Evolutionary conservation across 371 early-diverging fungal genomes (phyloP).

Genomic region (Mortierella sp.): DNA sequence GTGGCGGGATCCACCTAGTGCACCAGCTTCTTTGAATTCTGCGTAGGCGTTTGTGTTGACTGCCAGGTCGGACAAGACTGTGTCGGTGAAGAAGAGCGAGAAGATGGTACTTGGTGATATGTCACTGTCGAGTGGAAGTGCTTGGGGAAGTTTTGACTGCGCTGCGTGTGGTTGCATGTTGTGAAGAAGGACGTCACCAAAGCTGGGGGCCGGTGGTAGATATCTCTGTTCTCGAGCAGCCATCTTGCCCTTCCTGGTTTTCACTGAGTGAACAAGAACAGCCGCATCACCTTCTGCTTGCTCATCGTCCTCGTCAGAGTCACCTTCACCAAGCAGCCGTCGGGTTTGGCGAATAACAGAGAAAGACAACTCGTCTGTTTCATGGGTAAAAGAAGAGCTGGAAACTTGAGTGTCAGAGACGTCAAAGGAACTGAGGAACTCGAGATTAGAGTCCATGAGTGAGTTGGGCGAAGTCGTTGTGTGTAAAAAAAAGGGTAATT

Average conservation of each 20-base stretch:
- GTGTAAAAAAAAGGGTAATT: neutral
- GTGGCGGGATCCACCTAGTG: neutral
- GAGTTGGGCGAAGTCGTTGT: constrained; percentile 1
- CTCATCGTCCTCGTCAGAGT: neutral
- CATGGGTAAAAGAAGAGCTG: neutral
- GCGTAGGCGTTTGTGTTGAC: neutral
- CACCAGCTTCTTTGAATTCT: neutral
- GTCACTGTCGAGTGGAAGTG: neutral
- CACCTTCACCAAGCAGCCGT: neutral
- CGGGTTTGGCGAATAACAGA: neutral
- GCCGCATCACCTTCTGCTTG: neutral
- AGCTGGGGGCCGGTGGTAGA: neutral
- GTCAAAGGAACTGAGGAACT: constrained; percentile 9
- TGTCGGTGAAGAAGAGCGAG: neutral
- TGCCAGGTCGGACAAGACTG: neutral
- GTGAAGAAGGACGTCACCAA: neutral
- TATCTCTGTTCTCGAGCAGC: neutral
- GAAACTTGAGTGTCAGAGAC: neutral
- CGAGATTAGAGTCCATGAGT: constrained; percentile 6
- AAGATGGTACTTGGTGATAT: neutral
- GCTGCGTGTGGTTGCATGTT: neutral
- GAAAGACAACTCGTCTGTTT: neutral
- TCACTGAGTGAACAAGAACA: neutral
- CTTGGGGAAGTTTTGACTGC: neutral
- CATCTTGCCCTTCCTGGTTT: neutral